Conservation (phyloP, 2,329 filamentous ascomycete genomes). For the Pseudogymnoascus pannorum region DNA sequence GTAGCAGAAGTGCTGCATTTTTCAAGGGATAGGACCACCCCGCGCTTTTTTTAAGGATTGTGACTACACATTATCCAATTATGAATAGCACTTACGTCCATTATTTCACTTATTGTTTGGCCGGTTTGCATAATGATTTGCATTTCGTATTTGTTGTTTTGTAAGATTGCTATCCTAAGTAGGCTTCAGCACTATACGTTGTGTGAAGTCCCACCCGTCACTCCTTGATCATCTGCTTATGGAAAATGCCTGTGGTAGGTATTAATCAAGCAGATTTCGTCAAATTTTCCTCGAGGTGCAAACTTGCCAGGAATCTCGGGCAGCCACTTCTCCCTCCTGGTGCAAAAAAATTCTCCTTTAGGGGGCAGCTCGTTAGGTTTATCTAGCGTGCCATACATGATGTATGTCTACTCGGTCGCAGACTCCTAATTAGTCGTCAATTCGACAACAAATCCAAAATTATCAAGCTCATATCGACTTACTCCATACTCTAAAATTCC, state of each 20-base stretch:
- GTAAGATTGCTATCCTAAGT: too few species aligned
- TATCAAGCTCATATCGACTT: constrained; percentile 14
- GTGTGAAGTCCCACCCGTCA: constrained; percentile 17
- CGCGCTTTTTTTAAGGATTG: too few species aligned
- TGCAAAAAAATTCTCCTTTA: constrained; percentile 50
- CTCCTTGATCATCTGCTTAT: constrained; percentile 39
- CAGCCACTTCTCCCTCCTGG: constrained; percentile 41
- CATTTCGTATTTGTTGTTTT: too few species aligned
- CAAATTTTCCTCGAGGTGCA: not conserved
- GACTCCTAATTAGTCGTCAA: constrained; percentile 25
- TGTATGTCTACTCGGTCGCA: constrained; percentile 38
- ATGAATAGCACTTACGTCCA: too few species aligned
- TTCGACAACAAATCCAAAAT: constrained; percentile 16
- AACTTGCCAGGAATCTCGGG: constrained; percentile 38
- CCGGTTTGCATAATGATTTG: too few species aligned
- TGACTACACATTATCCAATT: too few species aligned
- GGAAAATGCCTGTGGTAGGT: constrained; percentile 34
- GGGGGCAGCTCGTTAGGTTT: constrained; percentile 41
- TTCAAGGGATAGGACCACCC: too few species aligned
- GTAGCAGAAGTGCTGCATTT: too few species aligned
- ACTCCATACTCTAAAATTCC: constrained; percentile 46
- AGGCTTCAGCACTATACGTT: too few species aligned
- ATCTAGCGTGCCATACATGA: constrained; percentile 43
- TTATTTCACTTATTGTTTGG: too few species aligned
- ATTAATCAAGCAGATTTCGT: constrained; percentile 6